Conservation (phyloP, 2,329 filamentous ascomycete genomes). For the Fusarium papillatum region DNA sequence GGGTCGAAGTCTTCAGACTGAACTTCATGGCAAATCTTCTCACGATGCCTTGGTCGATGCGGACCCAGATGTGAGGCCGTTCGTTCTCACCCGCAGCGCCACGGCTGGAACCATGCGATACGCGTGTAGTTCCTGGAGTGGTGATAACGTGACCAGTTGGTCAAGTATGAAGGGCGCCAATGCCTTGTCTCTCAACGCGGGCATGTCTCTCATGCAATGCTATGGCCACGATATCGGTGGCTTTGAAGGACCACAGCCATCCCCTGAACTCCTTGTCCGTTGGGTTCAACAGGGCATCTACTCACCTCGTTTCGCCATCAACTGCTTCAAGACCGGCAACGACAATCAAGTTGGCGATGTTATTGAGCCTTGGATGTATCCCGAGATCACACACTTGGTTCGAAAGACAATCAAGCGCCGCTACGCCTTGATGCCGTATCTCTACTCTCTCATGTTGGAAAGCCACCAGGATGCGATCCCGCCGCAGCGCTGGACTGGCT, state of each 20-base stretch:
- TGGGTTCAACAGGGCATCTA: conserved; percentile 82
- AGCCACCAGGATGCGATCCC: conserved; percentile 73
- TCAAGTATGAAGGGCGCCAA: conserved; percentile 80
- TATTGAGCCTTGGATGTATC: conserved; percentile 85
- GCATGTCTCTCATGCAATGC: conserved; percentile 76
- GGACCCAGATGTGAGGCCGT: conserved; percentile 71
- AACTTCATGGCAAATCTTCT: conserved; percentile 79
- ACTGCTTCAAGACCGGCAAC: conserved; percentile 80
- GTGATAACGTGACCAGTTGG: conserved; percentile 83
- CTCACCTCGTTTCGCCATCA: conserved; percentile 80
- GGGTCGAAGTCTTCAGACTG: conserved; percentile 78
- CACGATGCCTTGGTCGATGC: conserved; percentile 74
- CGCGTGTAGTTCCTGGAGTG: conserved; percentile 80
- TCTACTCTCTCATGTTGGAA: conserved; percentile 75
- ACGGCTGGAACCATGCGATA: conserved; percentile 80
- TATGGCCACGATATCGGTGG: conserved; percentile 83
- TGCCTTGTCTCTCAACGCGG: conserved; percentile 76
- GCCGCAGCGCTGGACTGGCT: conserved; percentile 80
- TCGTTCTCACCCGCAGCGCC: conserved; percentile 78
- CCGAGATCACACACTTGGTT: conserved; percentile 72
- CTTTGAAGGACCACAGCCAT: conserved; percentile 81
- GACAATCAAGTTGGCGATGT: conserved; percentile 79
- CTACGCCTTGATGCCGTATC: conserved; percentile 80
- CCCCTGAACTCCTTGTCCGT: conserved; percentile 77
- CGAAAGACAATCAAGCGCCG: conserved; percentile 77